phyloP scores from a whole-genome alignment of 1,139 yeast species.

The Candida dubliniensis region DNA sequence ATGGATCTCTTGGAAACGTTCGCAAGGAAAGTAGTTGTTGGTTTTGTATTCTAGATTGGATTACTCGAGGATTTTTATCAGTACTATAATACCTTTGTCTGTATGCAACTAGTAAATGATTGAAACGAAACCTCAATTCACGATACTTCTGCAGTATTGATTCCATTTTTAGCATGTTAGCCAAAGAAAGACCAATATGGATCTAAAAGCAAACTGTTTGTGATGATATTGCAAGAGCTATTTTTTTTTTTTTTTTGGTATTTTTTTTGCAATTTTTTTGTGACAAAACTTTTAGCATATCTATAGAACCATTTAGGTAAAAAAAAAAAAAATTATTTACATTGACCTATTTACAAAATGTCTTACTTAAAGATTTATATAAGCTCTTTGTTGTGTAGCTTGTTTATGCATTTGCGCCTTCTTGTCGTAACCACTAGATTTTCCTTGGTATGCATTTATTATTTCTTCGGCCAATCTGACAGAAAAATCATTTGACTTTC shows the following conservation, averaged over 20 bases:
- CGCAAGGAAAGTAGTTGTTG: conserved; percentile 43
- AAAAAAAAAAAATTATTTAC: conserved; percentile 2
- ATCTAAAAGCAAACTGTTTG: background rate
- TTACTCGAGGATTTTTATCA: conserved; percentile 36
- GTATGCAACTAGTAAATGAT: conserved; percentile 36
- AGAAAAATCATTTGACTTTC: conserved; percentile 76
- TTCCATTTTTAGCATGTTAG: conserved; percentile 8
- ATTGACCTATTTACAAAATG: background rate
- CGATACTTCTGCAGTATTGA: conserved; percentile 14
- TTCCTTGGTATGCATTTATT: conserved; percentile 72
- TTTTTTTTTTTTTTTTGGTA: background rate
- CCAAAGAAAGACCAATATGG: background rate
- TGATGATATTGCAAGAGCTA: background rate
- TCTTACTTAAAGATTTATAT: conserved; percentile 33
- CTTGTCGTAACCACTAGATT: conserved; percentile 82
- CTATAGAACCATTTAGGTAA: background rate
- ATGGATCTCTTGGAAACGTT: conserved; percentile 28
- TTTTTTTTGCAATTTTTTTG: background rate
- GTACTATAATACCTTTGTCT: conserved; percentile 45
- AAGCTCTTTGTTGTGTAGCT: conserved; percentile 82
- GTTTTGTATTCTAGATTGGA: conserved; percentile 38
- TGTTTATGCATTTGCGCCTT: conserved; percentile 79
- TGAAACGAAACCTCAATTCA: conserved; percentile 26
- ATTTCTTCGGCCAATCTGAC: conserved; percentile 93
- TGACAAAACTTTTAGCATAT: background rate